Percentiles rank a stretch among this genome's conserved stretches.
Conservation (phyloP, 306 rosid genomes). For the Cajanus cajan region DNA sequence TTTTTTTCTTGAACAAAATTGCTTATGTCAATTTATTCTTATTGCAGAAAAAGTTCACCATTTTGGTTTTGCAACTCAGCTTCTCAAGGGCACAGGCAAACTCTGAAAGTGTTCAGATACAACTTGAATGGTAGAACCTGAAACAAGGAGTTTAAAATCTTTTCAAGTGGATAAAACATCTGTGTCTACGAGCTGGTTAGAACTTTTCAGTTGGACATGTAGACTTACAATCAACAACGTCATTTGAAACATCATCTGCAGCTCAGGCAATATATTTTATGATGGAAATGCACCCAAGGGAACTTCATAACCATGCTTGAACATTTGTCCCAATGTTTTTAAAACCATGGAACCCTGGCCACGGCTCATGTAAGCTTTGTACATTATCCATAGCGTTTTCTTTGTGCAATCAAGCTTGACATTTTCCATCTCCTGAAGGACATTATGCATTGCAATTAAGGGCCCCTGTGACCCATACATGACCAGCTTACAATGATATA, state of each 20-base stretch:
- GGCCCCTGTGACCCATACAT: conserved; percentile 60
- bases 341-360: conserved; percentile 58
- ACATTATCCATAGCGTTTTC: conserved; percentile 68
- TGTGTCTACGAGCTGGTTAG: conserved; percentile 28
- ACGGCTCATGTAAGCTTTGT: conserved; percentile 45
- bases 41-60: conserved; percentile 43
- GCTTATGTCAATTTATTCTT: conserved; percentile 5
- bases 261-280: conserved; percentile 31
- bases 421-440: conserved; percentile 61
- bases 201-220: conserved; percentile 40
- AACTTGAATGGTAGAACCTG: conserved; percentile 63
- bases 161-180: conserved; percentile 30
- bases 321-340: conserved; percentile 65
- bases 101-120: conserved; percentile 64
- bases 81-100: conserved; percentile 67
- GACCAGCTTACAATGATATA: conserved; percentile 79
- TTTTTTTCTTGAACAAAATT: background rate
- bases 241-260: conserved; percentile 29
- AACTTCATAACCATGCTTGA: conserved; percentile 67
- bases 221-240: conserved; percentile 46
- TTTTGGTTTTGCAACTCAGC: conserved; percentile 63
- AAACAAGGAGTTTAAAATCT: conserved; percentile 33
- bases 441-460: conserved; percentile 61
- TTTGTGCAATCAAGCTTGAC: conserved; percentile 33
- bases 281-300: conserved; percentile 46